phyloP scores from a whole-genome alignment of 2,329 filamentous ascomycete species.

The Pestalotiopsis sp. region DNA sequence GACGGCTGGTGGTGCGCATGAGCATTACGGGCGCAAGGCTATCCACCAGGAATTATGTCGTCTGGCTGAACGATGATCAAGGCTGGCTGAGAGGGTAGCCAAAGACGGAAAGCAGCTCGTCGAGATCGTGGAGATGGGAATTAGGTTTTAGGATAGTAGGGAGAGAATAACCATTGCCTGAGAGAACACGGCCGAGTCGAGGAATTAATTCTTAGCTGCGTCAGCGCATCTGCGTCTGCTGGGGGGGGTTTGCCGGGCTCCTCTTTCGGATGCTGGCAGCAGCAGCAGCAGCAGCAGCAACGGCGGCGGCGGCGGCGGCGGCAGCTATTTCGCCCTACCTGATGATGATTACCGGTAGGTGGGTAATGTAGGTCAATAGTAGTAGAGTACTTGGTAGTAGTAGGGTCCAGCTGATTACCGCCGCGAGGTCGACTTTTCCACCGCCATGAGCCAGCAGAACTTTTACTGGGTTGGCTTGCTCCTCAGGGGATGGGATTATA shows the following conservation, averaged over 20 bases:
- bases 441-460: no score
- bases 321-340: not conserved
- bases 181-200: not conserved
- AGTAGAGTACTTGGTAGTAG: no score
- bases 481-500: no score
- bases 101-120: slow-evolving; percentile 30
- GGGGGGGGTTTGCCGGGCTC: not conserved
- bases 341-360: no score
- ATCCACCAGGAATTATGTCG: slow-evolving; percentile 25
- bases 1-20: slow-evolving; percentile 21
- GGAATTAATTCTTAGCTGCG: not conserved
- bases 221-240: not conserved
- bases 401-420: no score
- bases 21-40: slow-evolving; percentile 13
- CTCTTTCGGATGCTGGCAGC: not conserved
- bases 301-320: not conserved
- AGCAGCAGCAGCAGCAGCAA: not conserved
- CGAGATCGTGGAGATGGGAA: slow-evolving; percentile 24
- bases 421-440: no score
- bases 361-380: no score
- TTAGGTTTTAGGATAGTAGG: slow-evolving; percentile 13
- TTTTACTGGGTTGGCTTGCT: no score
- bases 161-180: slow-evolving; percentile 19
- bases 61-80: slow-evolving; percentile 1
- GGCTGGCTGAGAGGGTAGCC: slow-evolving; percentile 16